Percentiles rank a stretch among this genome's conserved stretches.
phyloP scores from a whole-genome alignment of 768 basidiomycete genomes.

The Podaxis mareebaensis region DNA sequence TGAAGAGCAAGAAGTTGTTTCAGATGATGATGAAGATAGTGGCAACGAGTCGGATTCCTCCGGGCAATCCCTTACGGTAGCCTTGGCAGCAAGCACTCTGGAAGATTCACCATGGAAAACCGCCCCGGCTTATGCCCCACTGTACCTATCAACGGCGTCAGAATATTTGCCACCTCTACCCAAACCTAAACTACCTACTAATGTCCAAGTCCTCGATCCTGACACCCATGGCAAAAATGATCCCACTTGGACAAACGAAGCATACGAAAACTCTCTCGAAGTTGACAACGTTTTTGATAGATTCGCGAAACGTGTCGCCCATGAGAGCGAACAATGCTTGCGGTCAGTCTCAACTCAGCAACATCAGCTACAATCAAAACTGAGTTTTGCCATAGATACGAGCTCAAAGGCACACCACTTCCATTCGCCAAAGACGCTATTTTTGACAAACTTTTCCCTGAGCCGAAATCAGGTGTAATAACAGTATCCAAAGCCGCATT shows the following conservation, averaged over 20 bases:
- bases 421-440: slow-evolving; percentile 81
- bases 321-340: slow-evolving; percentile 82
- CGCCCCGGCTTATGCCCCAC: slow-evolving; percentile 63
- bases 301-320: slow-evolving; percentile 71
- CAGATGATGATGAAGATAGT: slow-evolving; percentile 35
- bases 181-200: slow-evolving; percentile 46
- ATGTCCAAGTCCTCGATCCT: slow-evolving; percentile 44
- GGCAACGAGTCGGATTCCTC: slow-evolving; percentile 23
- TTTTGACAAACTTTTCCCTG: slow-evolving; percentile 75
- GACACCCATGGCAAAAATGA: slow-evolving; percentile 46
- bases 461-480: slow-evolving; percentile 41
- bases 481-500: slow-evolving; percentile 64
- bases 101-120: slow-evolving; percentile 65
- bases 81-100: slow-evolving; percentile 55
- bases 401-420: slow-evolving; percentile 80
- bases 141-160: slow-evolving; percentile 73
- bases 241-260: slow-evolving; percentile 64
- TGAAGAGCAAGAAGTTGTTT: slow-evolving; percentile 31
- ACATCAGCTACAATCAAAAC: neutral
- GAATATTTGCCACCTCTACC: slow-evolving; percentile 69
- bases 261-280: slow-evolving; percentile 78
- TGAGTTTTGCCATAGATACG: slow-evolving; percentile 60
- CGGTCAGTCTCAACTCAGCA: slow-evolving; percentile 51
- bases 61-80: slow-evolving; percentile 55
- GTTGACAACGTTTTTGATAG: slow-evolving; percentile 86